Conservation (phyloP, 2,329 filamentous ascomycete genomes). For the Xylariomycetidae sp. region DNA sequence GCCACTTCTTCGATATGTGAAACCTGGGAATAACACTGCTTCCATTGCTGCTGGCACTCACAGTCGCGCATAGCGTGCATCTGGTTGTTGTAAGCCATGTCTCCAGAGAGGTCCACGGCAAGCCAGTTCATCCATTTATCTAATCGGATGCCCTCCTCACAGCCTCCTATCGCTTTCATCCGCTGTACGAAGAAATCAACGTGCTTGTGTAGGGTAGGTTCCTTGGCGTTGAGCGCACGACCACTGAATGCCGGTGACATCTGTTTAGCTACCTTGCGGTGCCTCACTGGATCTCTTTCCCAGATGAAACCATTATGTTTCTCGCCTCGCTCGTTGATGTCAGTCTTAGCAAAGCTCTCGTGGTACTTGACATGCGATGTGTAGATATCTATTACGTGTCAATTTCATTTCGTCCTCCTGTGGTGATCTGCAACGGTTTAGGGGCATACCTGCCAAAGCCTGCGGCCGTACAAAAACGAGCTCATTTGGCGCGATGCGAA, state of each 20-base stretch:
- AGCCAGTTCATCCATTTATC: conserved; percentile 9
- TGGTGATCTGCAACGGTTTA: no score
- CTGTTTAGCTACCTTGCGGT: conserved; percentile 2
- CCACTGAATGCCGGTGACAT: conserved; percentile 5
- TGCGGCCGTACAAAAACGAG: background rate
- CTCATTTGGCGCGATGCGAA: background rate
- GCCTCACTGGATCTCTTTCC: conserved; percentile 1
- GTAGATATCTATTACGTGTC: background rate
- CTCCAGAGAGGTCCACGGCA: conserved; percentile 7
- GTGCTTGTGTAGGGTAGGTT: conserved; percentile 4
- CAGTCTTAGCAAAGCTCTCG: background rate
- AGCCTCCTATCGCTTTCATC: conserved; percentile 1
- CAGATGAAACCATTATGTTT: background rate
- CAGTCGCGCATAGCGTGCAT: background rate
- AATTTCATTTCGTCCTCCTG: no score
- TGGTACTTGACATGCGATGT: background rate
- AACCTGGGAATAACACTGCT: no score
- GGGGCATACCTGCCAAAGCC: background rate
- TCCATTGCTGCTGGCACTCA: no score
- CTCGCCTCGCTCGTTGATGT: background rate
- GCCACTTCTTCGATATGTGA: no score
- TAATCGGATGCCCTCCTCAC: background rate
- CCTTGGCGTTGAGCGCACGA: conserved; percentile 2
- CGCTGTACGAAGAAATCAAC: conserved; percentile 5
- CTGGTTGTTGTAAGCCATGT: conserved; percentile 5